These are phyloP conservation scores for Wallacemonas rigidus DNA, from an alignment of 208 protist genomes.

Conservation along the genomic window DNA sequence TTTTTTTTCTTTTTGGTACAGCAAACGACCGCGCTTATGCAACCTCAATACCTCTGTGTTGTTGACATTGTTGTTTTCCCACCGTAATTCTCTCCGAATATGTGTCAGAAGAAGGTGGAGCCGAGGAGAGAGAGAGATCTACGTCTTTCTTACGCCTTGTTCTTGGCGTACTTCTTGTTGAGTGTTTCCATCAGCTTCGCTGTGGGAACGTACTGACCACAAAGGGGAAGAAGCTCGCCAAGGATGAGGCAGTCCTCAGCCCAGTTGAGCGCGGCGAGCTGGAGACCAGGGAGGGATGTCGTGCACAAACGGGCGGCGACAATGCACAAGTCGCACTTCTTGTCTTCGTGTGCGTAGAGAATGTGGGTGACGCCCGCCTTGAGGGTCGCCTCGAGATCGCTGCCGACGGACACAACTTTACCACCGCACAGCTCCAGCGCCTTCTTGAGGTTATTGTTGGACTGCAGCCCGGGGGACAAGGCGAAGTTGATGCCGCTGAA, in stretches of 20 bases:
- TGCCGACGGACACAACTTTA: constrained; percentile 38
- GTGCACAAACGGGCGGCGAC: constrained; percentile 45
- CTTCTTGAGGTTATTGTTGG: constrained; percentile 28
- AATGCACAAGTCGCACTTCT: constrained; percentile 77
- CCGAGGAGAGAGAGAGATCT: too few species aligned
- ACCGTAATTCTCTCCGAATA: too few species aligned
- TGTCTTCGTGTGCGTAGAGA: constrained; percentile 76
- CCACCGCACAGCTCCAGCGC: constrained; percentile 68
- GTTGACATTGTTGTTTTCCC: background rate
- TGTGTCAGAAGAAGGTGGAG: too few species aligned
- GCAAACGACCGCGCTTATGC: background rate
- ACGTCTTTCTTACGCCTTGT: background rate
- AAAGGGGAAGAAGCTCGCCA: constrained; percentile 69
- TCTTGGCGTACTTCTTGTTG: constrained; percentile 71
- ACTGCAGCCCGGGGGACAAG: constrained; percentile 59
- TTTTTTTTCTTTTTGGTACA: constrained; percentile 18
- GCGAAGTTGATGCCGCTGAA: constrained; percentile 73
- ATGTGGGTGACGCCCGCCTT: constrained; percentile 69
- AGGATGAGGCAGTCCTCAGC: constrained; percentile 86
- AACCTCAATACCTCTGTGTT: background rate
- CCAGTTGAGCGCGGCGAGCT: constrained; percentile 74
- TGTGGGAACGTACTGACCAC: constrained; percentile 77
- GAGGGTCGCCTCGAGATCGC: constrained; percentile 42
- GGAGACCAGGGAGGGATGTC: constrained; percentile 58
- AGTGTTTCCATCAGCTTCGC: constrained; percentile 81